Evolutionary conservation across 805 yeast genomes (phyloP), one percentile per base, ranked within the genome.

Genomic region (Candida xiaguanensis): DNA sequence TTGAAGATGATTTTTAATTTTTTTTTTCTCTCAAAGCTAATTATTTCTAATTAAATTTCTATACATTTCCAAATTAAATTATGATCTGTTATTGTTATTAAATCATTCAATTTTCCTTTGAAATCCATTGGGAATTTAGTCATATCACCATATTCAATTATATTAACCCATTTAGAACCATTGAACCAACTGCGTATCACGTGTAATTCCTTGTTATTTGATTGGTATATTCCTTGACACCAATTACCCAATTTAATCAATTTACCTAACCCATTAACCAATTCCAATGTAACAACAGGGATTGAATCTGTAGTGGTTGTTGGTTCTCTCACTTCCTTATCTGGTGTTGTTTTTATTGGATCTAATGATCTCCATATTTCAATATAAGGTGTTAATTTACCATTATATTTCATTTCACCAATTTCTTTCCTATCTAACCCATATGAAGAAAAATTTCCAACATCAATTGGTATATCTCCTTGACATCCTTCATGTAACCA

Each of bases 361-460:
- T 74, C 72, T 23, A 77, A 47, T 15, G 74, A 63, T 47, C 74
- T 53, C 85, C 85, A 78, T 18, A 74, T 62, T 53, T 78, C 84
- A 26, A 72, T 57, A 43, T 76, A 78, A 8, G 61, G 61, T 39
- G 69, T 72, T 3, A 55, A 47, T n/a, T 49, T 46, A 0, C 72
- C 71, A 46, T 76, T 73, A 16, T 23, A 14, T 2, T 45, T 41
- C 82, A 78, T 75, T 4, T 45, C 46, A 0, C 80, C 80, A 0
- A 68, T 66, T 49, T 78, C 85, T 39, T 62, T 61, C 31, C 80
- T 60, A 36, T 67, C 69, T 8, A 55, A 51, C 6, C 72, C 66
- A 12, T 53, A 58, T 2, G 56, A 47, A 41, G 63, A 61, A 43
- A 77, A 75, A 11, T 61, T 53, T 0, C 82, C 83, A 11, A 41